Conservation (phyloP, 176 grass and related monocot genomes). For the Aegilops tauschii region DNA sequence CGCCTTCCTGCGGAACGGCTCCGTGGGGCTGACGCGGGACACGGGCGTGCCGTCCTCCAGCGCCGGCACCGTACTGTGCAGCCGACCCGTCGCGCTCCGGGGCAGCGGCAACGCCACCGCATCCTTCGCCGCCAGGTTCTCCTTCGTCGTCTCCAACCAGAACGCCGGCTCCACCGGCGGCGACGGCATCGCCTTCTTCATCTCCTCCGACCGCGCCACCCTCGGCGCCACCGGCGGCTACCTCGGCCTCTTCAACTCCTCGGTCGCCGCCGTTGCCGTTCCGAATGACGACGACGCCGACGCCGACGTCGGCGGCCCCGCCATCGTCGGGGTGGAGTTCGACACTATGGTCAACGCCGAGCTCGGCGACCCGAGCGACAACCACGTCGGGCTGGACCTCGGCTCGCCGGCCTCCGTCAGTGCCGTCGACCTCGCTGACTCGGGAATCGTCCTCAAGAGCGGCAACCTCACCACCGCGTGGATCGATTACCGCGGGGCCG, state of each 20-base stretch:
- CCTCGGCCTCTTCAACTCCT: slow-evolving; percentile 76
- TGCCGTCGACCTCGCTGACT: slow-evolving; percentile 39
- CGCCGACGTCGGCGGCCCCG: background rate
- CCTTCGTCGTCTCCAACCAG: slow-evolving; percentile 61
- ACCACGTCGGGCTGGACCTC: slow-evolving; percentile 81
- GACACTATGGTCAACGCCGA: slow-evolving; percentile 62
- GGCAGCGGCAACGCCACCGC: slow-evolving; percentile 1
- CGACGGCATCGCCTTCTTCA: slow-evolving; percentile 85
- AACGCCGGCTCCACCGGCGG: slow-evolving; percentile 53
- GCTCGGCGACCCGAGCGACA: slow-evolving; percentile 56
- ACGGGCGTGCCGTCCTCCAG: slow-evolving; percentile 75
- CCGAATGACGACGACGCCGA: background rate
- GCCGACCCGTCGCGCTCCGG: slow-evolving; percentile 38
- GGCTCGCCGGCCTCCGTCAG: slow-evolving; percentile 39
- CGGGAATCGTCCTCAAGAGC: slow-evolving; percentile 53
- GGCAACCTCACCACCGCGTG: slow-evolving; percentile 71
- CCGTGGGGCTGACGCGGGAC: slow-evolving; percentile 73
- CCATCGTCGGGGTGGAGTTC: slow-evolving; percentile 65
- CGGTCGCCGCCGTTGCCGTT: background rate
- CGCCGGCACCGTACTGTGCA: slow-evolving; percentile 72
- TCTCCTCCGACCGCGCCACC: slow-evolving; percentile 51
- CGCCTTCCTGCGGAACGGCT: slow-evolving; percentile 74
- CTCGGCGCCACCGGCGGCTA: slow-evolving; percentile 69
- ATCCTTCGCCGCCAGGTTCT: slow-evolving; percentile 78
- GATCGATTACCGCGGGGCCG: slow-evolving; percentile 57